phyloP scores from a whole-genome alignment of 2,329 filamentous ascomycete genomes.

The Diplodia mutila region DNA sequence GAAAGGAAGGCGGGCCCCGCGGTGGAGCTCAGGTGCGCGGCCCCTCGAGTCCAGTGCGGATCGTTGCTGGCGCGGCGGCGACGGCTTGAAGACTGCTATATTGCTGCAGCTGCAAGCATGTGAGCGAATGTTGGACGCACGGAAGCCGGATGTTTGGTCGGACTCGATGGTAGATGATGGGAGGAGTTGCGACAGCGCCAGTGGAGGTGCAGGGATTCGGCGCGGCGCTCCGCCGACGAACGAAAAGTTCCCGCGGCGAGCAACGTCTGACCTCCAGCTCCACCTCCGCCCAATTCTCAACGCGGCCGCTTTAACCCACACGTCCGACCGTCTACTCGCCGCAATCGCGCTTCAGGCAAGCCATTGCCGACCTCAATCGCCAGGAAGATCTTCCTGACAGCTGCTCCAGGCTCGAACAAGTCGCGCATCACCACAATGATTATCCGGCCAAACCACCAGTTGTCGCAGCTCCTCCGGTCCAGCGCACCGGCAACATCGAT shows the following conservation, averaged over 20 bases:
- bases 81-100: not conserved
- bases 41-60: not conserved
- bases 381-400: not conserved
- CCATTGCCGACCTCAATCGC: not conserved
- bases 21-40: not conserved
- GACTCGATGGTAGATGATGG: not conserved
- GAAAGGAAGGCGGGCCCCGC: not conserved
- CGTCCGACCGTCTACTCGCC: not conserved
- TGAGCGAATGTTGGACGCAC: not conserved
- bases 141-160: not conserved
- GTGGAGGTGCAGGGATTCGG: not conserved
- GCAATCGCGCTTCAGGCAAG: slow-evolving; percentile 3
- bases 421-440: slow-evolving; percentile 36
- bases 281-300: slow-evolving; percentile 15
- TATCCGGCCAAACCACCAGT: slow-evolving; percentile 32
- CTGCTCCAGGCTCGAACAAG: not conserved
- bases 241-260: slow-evolving; percentile 25
- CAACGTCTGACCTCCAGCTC: slow-evolving; percentile 20
- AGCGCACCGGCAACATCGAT: slow-evolving; percentile 8
- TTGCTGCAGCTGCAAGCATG: not conserved
- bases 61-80: not conserved
- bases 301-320: not conserved
- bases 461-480: slow-evolving; percentile 12
- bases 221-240: slow-evolving; percentile 24
- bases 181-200: not conserved